These are phyloP conservation scores for Toxicodendron radicans DNA, from an alignment of 345 rosid species.

Conservation along the genomic window DNA sequence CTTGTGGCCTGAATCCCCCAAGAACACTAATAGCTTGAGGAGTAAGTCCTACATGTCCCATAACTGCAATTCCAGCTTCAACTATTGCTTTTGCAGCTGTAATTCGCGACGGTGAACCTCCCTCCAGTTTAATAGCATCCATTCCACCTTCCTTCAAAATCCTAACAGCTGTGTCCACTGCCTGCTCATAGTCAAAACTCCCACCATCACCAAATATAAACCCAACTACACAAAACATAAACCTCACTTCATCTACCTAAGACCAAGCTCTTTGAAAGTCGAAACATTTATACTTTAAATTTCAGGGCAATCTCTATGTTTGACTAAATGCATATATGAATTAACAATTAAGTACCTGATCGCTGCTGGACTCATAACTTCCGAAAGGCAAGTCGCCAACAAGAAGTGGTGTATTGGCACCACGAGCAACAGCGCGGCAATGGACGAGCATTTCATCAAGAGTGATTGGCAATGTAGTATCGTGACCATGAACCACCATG, in stretches of 20 bases:
- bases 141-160: constrained; percentile 87
- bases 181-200: constrained; percentile 52
- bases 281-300: too few relatives aligned
- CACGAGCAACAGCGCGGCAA: constrained; percentile 85
- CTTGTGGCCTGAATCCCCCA: constrained; percentile 97
- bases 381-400: constrained; percentile 95
- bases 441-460: constrained; percentile 95
- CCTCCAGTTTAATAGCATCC: constrained; percentile 95
- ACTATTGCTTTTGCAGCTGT: constrained; percentile 82
- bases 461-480: constrained; percentile 88
- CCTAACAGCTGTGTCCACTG: constrained; percentile 82
- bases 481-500: constrained; percentile 96
- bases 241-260: neutral
- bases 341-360: constrained; percentile 43
- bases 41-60: constrained; percentile 95
- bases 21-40: constrained; percentile 97
- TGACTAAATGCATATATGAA: neutral
- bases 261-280: too few relatives aligned
- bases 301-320: neutral
- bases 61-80: constrained; percentile 93
- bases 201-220: constrained; percentile 28
- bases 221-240: neutral
- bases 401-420: constrained; percentile 76
- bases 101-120: constrained; percentile 79
- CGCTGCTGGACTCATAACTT: constrained; percentile 67